These are phyloP conservation scores for Globisporangium viniferum DNA, from an alignment of 352 stramenopile species.

Conservation along the genomic window DNA sequence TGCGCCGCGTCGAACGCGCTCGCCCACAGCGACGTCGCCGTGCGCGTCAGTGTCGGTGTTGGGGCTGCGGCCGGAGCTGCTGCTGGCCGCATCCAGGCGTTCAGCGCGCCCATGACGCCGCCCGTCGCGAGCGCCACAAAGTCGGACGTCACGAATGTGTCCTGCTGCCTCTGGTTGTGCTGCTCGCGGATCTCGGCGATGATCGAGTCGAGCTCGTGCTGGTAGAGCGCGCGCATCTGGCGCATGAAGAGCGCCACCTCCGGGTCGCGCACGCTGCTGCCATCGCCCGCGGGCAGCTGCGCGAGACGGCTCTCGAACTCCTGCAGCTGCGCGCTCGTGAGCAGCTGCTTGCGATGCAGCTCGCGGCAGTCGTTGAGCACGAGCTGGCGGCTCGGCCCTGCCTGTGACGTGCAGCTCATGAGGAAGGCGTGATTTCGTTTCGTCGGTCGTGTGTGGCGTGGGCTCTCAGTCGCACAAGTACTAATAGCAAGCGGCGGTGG, in stretches of 20 bases:
- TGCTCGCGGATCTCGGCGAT: conserved; percentile 44
- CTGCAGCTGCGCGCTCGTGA: conserved; percentile 27
- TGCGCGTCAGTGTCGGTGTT: not conserved
- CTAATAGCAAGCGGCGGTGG: not conserved
- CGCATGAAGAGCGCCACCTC: conserved; percentile 23
- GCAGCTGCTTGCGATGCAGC: conserved; percentile 29
- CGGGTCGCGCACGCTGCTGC: not conserved
- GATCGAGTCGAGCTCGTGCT: conserved; percentile 41
- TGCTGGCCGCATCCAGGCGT: conserved; percentile 54
- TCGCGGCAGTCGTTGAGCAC: conserved; percentile 35
- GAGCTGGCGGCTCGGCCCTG: conserved; percentile 2
- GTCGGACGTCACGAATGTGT: conserved; percentile 48
- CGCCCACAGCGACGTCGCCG: conserved; percentile 47
- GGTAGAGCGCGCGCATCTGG: conserved; percentile 30
- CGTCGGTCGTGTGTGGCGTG: not conserved
- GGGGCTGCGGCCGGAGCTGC: conserved; percentile 3
- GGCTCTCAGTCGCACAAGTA: not conserved
- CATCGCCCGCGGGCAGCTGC: not conserved
- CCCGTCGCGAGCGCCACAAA: conserved; percentile 59
- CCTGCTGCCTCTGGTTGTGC: conserved; percentile 49
- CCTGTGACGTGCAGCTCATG: conserved; percentile 7
- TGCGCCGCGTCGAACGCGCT: conserved; percentile 73
- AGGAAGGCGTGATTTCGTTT: not conserved
- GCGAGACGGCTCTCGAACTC: conserved; percentile 26
- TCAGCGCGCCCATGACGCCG: conserved; percentile 61